These are phyloP conservation scores for Nannizzia gypsea DNA, from an alignment of 2,329 filamentous ascomycete genomes.

Conservation along the genomic window DNA sequence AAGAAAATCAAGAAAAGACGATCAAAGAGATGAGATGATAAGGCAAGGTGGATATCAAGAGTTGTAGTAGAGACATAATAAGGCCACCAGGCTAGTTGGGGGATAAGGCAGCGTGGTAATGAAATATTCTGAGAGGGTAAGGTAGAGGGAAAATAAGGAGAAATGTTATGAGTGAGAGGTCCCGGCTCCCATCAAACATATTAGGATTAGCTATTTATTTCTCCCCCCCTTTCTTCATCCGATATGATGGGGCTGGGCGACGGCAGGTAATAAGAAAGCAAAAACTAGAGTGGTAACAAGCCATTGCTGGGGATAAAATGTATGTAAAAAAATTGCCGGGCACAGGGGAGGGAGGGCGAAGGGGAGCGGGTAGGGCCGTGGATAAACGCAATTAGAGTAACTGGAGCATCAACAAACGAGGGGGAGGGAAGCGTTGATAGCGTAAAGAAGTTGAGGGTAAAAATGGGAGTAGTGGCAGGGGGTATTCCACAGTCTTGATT, in stretches of 20 bases:
- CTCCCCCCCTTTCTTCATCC: slow-evolving; percentile 1
- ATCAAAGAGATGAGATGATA: neutral
- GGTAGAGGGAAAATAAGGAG: neutral
- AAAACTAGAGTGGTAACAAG: neutral
- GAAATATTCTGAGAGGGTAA: neutral
- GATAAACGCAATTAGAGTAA: slow-evolving; percentile 1
- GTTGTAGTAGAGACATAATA: neutral
- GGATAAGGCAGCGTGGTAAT: neutral
- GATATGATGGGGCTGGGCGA: neutral
- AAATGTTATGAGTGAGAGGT: neutral
- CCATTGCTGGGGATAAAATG: neutral
- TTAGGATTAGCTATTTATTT: slow-evolving; percentile 3
- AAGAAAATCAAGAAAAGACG: neutral
- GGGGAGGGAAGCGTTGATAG: neutral
- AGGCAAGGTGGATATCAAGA: slow-evolving; percentile 2
- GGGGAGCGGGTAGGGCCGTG: neutral
- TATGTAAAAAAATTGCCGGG: neutral
- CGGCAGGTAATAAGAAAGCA: neutral
- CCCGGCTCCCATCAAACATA: slow-evolving; percentile 2
- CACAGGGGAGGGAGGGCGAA: neutral
- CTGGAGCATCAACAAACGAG: neutral
- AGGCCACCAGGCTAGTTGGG: neutral
- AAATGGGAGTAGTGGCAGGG: neutral
- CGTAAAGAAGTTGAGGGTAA: neutral
- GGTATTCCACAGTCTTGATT: slow-evolving; percentile 1